Evolutionary conservation across 2,329 filamentous ascomycete species (phyloP).

Genomic region (Blastomyces emzantsi): DNA sequence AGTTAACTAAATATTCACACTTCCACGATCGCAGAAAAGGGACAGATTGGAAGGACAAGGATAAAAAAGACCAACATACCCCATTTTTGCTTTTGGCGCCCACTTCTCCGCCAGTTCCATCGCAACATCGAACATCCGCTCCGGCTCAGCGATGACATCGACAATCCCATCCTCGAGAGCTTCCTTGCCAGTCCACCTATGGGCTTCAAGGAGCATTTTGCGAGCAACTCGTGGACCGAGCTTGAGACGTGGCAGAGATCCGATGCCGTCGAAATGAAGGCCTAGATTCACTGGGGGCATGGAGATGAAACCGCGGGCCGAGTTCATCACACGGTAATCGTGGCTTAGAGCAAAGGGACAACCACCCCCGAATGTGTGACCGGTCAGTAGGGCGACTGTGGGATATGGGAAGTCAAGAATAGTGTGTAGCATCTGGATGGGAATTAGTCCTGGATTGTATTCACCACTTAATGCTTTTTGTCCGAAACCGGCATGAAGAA

Average conservation of each 20-base stretch:
- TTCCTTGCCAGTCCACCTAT: conserved; percentile 46
- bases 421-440: conserved; percentile 35
- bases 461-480: conserved; percentile 15
- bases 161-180: conserved; percentile 47
- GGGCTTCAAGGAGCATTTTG: conserved; percentile 49
- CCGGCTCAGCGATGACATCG: conserved; percentile 43
- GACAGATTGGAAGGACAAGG: not conserved
- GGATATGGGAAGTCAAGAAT: conserved; percentile 44
- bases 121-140: conserved; percentile 41
- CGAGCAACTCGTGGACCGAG: conserved; percentile 43
- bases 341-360: conserved; percentile 41
- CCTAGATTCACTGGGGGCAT: conserved; percentile 49
- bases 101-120: conserved; percentile 38
- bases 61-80: conserved; percentile 12
- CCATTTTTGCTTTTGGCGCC: conserved; percentile 31
- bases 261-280: conserved; percentile 49
- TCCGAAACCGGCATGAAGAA: conserved; percentile 27
- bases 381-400: conserved; percentile 41
- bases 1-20: not conserved
- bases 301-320: conserved; percentile 38
- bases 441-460: not conserved
- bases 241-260: conserved; percentile 44
- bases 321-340: conserved; percentile 43
- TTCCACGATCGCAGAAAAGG: not conserved
- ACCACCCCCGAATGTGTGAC: conserved; percentile 43